Percentiles rank a stretch among this genome's conserved stretches.
phyloP scores from a whole-genome alignment of 2,329 filamentous ascomycete genomes.

The Nothomitra cinnamomea region DNA sequence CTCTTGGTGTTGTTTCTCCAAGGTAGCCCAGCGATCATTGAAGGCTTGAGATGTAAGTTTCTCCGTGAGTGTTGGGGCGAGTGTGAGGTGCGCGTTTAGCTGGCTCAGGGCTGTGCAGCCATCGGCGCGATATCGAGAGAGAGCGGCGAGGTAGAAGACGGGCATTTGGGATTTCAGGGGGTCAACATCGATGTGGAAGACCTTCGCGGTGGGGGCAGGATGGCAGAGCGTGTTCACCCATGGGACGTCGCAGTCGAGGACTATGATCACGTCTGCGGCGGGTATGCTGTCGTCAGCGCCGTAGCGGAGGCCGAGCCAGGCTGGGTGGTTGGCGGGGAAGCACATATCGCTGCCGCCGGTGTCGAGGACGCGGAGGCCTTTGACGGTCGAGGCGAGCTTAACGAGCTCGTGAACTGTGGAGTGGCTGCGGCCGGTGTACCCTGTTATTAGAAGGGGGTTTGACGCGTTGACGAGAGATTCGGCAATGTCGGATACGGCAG shows the following conservation, averaged over 20 bases:
- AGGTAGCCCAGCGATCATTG: constrained; percentile 31
- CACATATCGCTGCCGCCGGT: constrained; percentile 68
- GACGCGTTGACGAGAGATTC: constrained; percentile 45
- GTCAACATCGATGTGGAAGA: constrained; percentile 50
- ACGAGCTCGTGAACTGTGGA: constrained; percentile 43
- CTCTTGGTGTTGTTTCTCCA: constrained; percentile 40
- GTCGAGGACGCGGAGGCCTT: constrained; percentile 54
- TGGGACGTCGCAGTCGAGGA: constrained; percentile 8
- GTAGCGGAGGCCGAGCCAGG: constrained; percentile 23
- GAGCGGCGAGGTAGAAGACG: constrained; percentile 51
- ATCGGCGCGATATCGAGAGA: constrained; percentile 50
- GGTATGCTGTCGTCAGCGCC: constrained; percentile 4
- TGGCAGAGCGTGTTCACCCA: constrained; percentile 23
- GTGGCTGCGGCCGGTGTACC: constrained; percentile 55
- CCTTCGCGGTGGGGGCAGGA: constrained; percentile 32
- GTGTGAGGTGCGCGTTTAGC: constrained; percentile 42
- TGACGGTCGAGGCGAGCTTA: constrained; percentile 47
- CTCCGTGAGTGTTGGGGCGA: constrained; percentile 23
- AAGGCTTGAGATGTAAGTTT: constrained; percentile 10
- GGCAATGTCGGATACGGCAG: constrained; percentile 30
- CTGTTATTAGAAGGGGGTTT: constrained; percentile 52
- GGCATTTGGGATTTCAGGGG: constrained; percentile 57
- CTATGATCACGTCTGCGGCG: constrained; percentile 10
- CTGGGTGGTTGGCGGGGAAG: constrained; percentile 52
- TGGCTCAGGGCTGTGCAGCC: constrained; percentile 49